Base-by-base conservation (phyloP, 2,329 filamentous ascomycete genomes). In the Xylariomycetidae sp. region DNA sequence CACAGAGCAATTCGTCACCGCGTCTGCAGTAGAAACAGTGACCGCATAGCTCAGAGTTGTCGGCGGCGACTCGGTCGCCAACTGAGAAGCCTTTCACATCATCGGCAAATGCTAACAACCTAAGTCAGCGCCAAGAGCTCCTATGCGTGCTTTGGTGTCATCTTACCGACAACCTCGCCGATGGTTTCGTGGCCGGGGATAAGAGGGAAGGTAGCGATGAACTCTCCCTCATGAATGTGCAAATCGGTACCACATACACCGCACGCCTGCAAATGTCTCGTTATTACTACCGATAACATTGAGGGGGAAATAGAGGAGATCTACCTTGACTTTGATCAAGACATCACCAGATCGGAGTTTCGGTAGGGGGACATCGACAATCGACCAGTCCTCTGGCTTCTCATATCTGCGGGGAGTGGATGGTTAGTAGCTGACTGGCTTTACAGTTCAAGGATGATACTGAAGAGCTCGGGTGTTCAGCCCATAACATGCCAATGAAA, bases 11-110 rank as follows among this genome's bases (percentile, higher is more conserved):
- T 18, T 76, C 68, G 53, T 85, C 71, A 33, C 81, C 80, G 36
- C 79, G 74, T 44, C 77, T 74, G 64, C 82, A 86, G 65, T 85
- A 84, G 68, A 82, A 84, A 63, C 82, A 86, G 58, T 80, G 73
- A 30, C 74, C 75, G 59, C 82, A 86, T 27, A 84, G 72, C 56
- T 85, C 74, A 12, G 74, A 74, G 56, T 80, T 79, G 49, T 79
- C 75, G 22, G 73, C 77, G 37, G 74, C 75, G 20, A 85, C 79
- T 29, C 77, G 73, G 49, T 82, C 77, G 34, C 79, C 78, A 35
- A 83, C 51, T 31, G 68, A 50, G 58, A 84, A 77, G 27, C 66
- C 70, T 46, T 70, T 74, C 42, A 82, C 77, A 45, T 76, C 69
- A 54, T 67, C 46, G 38, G 54, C 35, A 31, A 56, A 47, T 15